Percentiles rank a stretch among this genome's conserved stretches.
Evolutionary conservation across 139 green algal species (phyloP).

Genomic region (Dunaliella primolecta): DNA sequence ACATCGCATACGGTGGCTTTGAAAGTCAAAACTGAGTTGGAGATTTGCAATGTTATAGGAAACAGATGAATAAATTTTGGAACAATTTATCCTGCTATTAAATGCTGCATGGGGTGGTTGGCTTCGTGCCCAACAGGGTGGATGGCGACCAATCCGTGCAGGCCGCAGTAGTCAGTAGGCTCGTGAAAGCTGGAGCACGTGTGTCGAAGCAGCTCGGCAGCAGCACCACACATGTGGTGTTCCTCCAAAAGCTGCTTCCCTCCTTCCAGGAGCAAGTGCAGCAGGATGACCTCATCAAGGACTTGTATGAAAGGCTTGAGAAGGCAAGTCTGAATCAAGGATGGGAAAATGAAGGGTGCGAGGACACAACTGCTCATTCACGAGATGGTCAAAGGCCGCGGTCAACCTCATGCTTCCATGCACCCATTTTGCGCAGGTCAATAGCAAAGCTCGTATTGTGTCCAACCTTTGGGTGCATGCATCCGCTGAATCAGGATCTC

Average conservation of each 20-base stretch:
- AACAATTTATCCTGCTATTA: no score
- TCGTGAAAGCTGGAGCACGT: background rate
- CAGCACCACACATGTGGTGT: background rate
- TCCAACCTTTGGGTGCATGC: slow-evolving; percentile 10
- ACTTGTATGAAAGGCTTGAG: background rate
- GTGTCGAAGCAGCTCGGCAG: background rate
- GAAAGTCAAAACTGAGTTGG: background rate
- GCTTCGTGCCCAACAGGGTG: slow-evolving; percentile 2
- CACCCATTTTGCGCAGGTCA: no score
- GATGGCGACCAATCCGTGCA: slow-evolving; percentile 8
- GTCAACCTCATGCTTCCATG: no score
- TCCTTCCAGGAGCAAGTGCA: slow-evolving; percentile 2
- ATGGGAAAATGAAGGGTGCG: no score
- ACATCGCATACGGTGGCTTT: no score
- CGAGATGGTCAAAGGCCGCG: no score
- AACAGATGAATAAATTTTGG: background rate
- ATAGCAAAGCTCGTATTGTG: background rate
- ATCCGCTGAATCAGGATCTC: background rate
- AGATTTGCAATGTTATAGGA: background rate
- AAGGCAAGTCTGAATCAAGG: background rate
- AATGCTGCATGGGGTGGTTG: background rate
- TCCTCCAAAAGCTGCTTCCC: slow-evolving; percentile 2
- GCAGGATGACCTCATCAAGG: background rate
- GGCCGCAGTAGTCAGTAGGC: background rate
- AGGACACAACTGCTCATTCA: no score